These are phyloP conservation scores for Neofusicoccum cordaticola DNA, from an alignment of 2,329 filamentous ascomycete genomes.

Conservation along the genomic window DNA sequence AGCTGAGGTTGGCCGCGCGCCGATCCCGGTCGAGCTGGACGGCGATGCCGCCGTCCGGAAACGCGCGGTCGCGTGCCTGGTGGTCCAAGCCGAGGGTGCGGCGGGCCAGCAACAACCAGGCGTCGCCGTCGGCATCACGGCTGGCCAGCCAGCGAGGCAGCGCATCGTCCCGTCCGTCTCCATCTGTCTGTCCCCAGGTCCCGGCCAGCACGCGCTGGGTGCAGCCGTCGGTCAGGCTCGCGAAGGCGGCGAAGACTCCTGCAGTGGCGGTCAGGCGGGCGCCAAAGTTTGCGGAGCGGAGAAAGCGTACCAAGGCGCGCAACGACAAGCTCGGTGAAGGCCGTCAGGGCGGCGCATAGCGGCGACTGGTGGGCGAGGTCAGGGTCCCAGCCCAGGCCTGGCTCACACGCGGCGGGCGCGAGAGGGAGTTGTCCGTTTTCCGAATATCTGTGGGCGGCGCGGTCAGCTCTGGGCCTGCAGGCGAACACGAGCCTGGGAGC, in stretches of 20 bases:
- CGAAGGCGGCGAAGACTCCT: slow-evolving; percentile 15
- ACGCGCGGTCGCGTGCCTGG: not conserved
- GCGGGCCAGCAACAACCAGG: slow-evolving; percentile 15
- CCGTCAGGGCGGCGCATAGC: slow-evolving; percentile 15
- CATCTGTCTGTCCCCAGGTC: not conserved
- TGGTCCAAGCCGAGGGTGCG: slow-evolving; percentile 3
- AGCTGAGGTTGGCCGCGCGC: slow-evolving; percentile 1
- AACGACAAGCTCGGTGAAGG: slow-evolving; percentile 14
- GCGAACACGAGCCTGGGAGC: not conserved
- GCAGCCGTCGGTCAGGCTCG: slow-evolving; percentile 14
- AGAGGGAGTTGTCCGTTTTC: slow-evolving; percentile 15
- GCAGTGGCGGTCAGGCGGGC: slow-evolving; percentile 15
- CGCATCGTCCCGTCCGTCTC: not conserved
- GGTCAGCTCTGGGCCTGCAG: slow-evolving; percentile 2
- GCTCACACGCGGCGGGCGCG: slow-evolving; percentile 4
- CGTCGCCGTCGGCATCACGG: not conserved
- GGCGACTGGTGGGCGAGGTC: not conserved
- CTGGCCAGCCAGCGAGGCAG: not conserved
- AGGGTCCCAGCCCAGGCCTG: not conserved
- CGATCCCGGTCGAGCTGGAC: slow-evolving; percentile 2
- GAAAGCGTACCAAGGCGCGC: slow-evolving; percentile 13
- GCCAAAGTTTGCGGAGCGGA: slow-evolving; percentile 3
- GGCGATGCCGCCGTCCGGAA: slow-evolving; percentile 5
- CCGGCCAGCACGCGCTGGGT: slow-evolving; percentile 13
- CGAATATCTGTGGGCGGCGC: slow-evolving; percentile 12